A percentile compares a stretch with the other conserved stretches of the same genome.
phyloP scores from a whole-genome alignment of 2,329 filamentous ascomycete species.

The Coniochaeta pulveracea region DNA sequence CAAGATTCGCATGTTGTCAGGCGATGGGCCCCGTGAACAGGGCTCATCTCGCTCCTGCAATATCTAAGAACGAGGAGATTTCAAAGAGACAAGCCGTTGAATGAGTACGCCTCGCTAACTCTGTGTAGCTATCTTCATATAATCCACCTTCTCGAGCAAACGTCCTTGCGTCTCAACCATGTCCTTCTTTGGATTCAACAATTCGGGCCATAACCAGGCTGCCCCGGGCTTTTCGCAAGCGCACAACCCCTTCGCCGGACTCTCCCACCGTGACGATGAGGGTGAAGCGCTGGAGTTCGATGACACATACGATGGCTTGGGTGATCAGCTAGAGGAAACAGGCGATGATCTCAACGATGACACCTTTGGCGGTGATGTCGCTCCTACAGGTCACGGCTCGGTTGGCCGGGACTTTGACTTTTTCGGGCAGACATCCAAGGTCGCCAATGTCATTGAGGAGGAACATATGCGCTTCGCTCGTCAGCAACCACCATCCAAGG shows the following conservation, averaged over 20 bases:
- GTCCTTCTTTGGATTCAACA: conserved; percentile 90
- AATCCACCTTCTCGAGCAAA: too few species aligned
- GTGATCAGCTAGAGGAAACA: conserved; percentile 80
- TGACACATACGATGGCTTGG: conserved; percentile 92
- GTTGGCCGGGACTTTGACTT: conserved; percentile 96
- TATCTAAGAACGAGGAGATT: too few species aligned
- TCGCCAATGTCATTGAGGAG: conserved; percentile 76
- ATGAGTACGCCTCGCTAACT: too few species aligned
- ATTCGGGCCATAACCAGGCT: conserved; percentile 53
- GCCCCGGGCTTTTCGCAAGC: conserved; percentile 73
- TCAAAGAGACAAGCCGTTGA: too few species aligned
- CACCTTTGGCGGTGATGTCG: conserved; percentile 57
- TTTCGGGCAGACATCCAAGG: conserved; percentile 82
- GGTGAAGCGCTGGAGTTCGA: conserved; percentile 67
- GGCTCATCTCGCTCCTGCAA: too few species aligned
- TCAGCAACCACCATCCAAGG: conserved; percentile 49
- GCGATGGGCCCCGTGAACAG: too few species aligned
- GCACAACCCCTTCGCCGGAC: conserved; percentile 78
- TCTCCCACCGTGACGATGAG: conserved; percentile 55
- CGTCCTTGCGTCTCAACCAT: too few species aligned
- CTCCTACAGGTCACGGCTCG: conserved; percentile 28
- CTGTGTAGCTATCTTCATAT: too few species aligned
- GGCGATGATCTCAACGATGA: conserved; percentile 96
- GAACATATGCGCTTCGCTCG: conserved; percentile 79
- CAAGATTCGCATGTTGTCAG: too few species aligned